A percentile compares a stretch with the other conserved stretches of the same genome.
Evolutionary conservation across 768 basidiomycete genomes (phyloP).

Genomic region (Hemileccinum impolitum): DNA sequence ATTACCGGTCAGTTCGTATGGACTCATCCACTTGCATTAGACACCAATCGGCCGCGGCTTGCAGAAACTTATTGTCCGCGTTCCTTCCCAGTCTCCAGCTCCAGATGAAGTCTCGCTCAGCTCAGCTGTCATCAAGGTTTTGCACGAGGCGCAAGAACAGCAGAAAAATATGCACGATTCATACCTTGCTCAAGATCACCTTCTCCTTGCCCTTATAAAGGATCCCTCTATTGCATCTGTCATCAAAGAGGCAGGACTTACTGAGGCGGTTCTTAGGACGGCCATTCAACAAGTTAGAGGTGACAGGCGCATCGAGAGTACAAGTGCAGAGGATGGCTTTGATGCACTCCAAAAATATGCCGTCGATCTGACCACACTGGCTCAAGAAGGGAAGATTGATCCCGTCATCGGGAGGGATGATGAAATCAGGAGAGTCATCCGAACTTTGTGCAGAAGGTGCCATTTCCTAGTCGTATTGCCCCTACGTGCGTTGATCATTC

Average conservation of each 20-base stretch:
- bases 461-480: not conserved
- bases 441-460: conserved; percentile 77
- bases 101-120: conserved; percentile 77
- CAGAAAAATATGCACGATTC: conserved; percentile 87
- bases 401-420: conserved; percentile 93
- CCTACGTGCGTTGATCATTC: conserved; percentile 8
- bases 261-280: conserved; percentile 67
- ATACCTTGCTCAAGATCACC: conserved; percentile 90
- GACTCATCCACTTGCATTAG: conserved; percentile 30
- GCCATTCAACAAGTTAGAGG: conserved; percentile 79
- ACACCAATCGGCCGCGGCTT: conserved; percentile 62
- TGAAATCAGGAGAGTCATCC: conserved; percentile 81
- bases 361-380: conserved; percentile 79
- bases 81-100: conserved; percentile 81
- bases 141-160: conserved; percentile 71
- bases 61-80: conserved; percentile 72
- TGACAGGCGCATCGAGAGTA: conserved; percentile 80
- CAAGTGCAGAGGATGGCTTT: conserved; percentile 86
- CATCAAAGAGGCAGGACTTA: conserved; percentile 74
- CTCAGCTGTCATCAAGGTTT: conserved; percentile 51
- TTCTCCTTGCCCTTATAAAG: conserved; percentile 81
- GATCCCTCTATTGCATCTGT: conserved; percentile 63
- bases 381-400: conserved; percentile 92
- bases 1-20: not conserved
- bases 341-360: conserved; percentile 91